A percentile compares a stretch with the other conserved stretches of the same genome.
Conservation (phyloP, 108 stramenopile genomes). For the Pseudonitzschia multiseries region DNA sequence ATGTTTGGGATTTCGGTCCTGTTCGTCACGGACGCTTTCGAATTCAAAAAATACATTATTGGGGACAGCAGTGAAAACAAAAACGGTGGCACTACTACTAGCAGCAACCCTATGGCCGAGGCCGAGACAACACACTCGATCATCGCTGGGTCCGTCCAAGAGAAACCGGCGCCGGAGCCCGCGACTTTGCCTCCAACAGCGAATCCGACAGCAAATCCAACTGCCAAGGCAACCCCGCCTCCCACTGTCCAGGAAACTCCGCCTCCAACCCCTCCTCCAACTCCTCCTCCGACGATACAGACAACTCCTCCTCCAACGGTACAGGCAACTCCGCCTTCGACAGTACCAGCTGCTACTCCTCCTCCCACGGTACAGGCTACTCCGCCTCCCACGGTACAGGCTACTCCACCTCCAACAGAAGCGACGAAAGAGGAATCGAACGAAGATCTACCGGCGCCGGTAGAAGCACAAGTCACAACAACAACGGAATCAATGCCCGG, state of each 20-base stretch:
- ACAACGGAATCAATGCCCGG: not conserved
- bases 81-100: too few relatives aligned
- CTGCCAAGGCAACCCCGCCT: not conserved
- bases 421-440: not conserved
- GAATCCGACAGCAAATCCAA: not conserved
- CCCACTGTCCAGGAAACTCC: not conserved
- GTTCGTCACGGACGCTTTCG: conserved; percentile 1
- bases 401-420: not conserved
- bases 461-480: not conserved
- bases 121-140: not conserved
- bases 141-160: not conserved
- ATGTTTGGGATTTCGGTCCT: not conserved
- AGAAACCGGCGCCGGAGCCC: not conserved
- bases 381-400: not conserved
- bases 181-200: not conserved
- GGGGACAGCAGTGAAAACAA: not conserved
- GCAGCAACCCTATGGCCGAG: not conserved
- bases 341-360: not conserved
- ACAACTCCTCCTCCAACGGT: not conserved
- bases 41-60: conserved; percentile 1
- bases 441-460: not conserved
- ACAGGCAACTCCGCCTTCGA: not conserved
- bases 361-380: not conserved
- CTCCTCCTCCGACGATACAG: not conserved
- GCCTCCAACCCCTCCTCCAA: not conserved